phyloP scores from a whole-genome alignment of 768 basidiomycete species.

The Lentinula raphanica region DNA sequence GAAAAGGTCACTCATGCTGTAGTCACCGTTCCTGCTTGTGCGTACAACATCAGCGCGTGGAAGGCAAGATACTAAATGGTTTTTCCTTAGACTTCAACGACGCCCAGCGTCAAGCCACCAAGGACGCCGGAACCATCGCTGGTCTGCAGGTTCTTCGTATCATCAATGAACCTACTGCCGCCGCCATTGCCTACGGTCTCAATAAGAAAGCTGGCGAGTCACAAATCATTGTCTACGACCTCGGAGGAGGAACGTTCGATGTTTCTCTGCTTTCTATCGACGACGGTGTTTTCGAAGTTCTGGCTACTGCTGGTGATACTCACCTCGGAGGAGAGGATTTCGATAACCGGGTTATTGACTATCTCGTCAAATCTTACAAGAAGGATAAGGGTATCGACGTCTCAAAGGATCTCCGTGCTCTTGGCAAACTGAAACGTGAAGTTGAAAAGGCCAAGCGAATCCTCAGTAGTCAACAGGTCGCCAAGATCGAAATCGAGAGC shows the following conservation, averaged over 20 bases:
- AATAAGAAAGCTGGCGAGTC: slow-evolving; percentile 94
- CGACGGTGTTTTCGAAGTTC: slow-evolving; percentile 86
- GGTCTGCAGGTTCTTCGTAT: slow-evolving; percentile 94
- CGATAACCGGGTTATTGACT: slow-evolving; percentile 88
- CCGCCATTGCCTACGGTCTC: slow-evolving; percentile 96
- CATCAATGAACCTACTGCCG: slow-evolving; percentile 96
- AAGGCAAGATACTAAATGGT: neutral
- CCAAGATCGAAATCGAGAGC: slow-evolving; percentile 89
- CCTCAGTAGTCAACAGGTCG: slow-evolving; percentile 82
- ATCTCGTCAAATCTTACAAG: slow-evolving; percentile 87
- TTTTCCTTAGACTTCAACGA: slow-evolving; percentile 82
- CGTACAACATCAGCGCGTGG: slow-evolving; percentile 19
- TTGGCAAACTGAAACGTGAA: slow-evolving; percentile 90
- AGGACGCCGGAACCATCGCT: slow-evolving; percentile 94
- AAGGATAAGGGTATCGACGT: slow-evolving; percentile 88
- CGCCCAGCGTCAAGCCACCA: slow-evolving; percentile 98
- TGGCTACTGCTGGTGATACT: slow-evolving; percentile 91
- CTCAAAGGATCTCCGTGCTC: slow-evolving; percentile 69
- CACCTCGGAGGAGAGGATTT: slow-evolving; percentile 96
- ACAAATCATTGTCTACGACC: slow-evolving; percentile 96
- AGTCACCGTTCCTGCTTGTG: slow-evolving; percentile 94
- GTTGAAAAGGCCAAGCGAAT: slow-evolving; percentile 96
- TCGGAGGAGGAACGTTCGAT: slow-evolving; percentile 98
- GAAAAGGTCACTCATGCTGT: slow-evolving; percentile 96
- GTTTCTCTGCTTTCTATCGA: slow-evolving; percentile 94